These are phyloP conservation scores for Luvunga scandens DNA, from an alignment of 345 rosid species.

Conservation along the genomic window DNA sequence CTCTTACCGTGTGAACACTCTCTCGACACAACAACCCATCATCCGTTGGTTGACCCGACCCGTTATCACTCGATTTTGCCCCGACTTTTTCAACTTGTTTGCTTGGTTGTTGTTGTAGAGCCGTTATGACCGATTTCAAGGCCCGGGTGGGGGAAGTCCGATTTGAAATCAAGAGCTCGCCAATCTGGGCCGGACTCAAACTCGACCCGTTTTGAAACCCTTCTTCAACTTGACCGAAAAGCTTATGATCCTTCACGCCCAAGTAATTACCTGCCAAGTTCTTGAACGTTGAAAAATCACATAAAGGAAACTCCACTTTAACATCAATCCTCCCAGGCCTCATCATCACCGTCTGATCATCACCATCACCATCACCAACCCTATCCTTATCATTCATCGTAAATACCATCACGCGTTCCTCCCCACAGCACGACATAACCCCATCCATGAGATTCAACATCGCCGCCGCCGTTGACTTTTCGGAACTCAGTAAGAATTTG, in stretches of 20 bases:
- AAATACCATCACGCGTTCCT: slow-evolving; percentile 59
- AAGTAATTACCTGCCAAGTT: slow-evolving; percentile 35
- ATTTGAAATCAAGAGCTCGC: slow-evolving; percentile 54
- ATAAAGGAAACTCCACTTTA: slow-evolving; percentile 44
- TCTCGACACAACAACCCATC: slow-evolving; percentile 4
- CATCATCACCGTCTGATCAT: slow-evolving; percentile 37
- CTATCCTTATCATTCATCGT: slow-evolving; percentile 46
- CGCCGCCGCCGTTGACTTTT: slow-evolving; percentile 40
- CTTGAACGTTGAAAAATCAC: slow-evolving; percentile 48
- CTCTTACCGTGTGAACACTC: slow-evolving; percentile 10
- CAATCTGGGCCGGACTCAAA: slow-evolving; percentile 46
- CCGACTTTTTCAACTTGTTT: not conserved
- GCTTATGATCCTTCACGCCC: slow-evolving; percentile 52
- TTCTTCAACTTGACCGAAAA: slow-evolving; percentile 44
- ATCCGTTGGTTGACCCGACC: not conserved
- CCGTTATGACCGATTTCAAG: slow-evolving; percentile 40
- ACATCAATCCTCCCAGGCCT: slow-evolving; percentile 71
- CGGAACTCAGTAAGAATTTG: slow-evolving; percentile 26
- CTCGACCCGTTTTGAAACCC: slow-evolving; percentile 43
- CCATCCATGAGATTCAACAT: slow-evolving; percentile 68
- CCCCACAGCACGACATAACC: slow-evolving; percentile 51
- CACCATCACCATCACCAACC: slow-evolving; percentile 31
- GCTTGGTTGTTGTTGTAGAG: slow-evolving; percentile 24
- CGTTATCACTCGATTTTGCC: not conserved
- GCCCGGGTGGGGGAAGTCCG: slow-evolving; percentile 50